These are phyloP conservation scores for Cucurbita moschata DNA, from an alignment of 306 rosid species.

Conservation along the genomic window DNA sequence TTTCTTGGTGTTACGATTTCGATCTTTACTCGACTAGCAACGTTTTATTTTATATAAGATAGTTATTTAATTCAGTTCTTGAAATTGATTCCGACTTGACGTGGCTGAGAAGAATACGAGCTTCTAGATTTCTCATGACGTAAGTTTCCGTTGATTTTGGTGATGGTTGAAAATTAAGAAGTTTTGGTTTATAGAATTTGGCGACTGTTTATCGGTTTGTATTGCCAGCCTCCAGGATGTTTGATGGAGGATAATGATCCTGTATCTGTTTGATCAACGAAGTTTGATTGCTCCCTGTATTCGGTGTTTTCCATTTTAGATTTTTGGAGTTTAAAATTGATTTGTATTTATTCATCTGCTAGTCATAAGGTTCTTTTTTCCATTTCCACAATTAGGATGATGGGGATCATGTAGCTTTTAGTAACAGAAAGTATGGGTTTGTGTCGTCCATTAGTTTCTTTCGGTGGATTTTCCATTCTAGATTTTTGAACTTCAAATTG, in stretches of 20 bases:
- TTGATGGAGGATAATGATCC: not conserved
- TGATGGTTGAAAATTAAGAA: not conserved
- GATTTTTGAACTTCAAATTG: not conserved
- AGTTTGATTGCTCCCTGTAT: not conserved
- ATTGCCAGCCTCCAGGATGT: not conserved
- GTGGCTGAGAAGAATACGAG: not conserved
- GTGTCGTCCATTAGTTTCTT: not conserved
- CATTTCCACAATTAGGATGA: not conserved
- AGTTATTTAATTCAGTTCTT: not conserved
- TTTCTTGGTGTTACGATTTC: not conserved
- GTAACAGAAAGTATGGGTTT: not conserved
- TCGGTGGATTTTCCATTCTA: not conserved
- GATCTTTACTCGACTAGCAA: not conserved
- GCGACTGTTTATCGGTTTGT: not conserved
- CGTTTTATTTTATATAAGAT: not conserved
- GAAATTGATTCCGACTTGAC: not conserved
- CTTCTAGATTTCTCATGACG: not conserved
- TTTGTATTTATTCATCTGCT: not conserved
- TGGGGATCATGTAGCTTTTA: not conserved
- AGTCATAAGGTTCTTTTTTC: not conserved
- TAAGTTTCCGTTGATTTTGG: not conserved
- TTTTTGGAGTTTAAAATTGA: not conserved
- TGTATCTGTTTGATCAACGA: not conserved
- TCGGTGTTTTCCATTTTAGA: not conserved
- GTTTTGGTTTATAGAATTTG: not conserved